phyloP scores from a whole-genome alignment of 345 rosid genomes.

The Euphorbia lathyris region DNA sequence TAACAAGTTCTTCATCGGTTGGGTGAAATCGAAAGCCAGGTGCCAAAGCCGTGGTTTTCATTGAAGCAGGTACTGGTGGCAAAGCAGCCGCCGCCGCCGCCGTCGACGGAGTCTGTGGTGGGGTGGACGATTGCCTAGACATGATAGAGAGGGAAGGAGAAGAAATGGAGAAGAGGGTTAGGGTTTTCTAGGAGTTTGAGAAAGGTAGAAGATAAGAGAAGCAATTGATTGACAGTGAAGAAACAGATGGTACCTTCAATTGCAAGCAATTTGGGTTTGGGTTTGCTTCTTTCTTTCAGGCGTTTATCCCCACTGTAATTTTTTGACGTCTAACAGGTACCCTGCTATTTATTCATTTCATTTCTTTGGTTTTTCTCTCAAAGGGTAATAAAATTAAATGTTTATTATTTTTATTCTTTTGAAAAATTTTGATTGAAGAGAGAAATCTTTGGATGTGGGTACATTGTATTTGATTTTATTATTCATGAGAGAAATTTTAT shows the following conservation, averaged over 20 bases:
- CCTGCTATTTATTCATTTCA: conserved; percentile 18
- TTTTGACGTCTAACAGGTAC: neutral
- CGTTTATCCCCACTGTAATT: neutral
- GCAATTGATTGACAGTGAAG: conserved; percentile 51
- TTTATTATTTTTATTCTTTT: conserved; percentile 3
- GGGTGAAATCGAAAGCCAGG: conserved; percentile 97
- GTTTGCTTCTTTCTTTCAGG: conserved; percentile 14
- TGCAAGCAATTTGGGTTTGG: conserved; percentile 64
- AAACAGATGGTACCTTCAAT: conserved; percentile 60
- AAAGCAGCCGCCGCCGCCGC: conserved; percentile 17
- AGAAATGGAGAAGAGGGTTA: conserved; percentile 9
- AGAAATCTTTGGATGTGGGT: no score
- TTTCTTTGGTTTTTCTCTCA: neutral
- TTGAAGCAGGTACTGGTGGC: conserved; percentile 4
- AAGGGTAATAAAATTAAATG: neutral
- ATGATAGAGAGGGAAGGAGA: conserved; percentile 7
- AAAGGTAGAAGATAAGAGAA: conserved; percentile 5
- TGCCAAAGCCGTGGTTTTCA: conserved; percentile 58
- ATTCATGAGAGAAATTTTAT: no score
- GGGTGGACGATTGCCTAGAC: conserved; percentile 31
- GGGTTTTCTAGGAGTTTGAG: conserved; percentile 7
- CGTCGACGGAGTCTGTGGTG: conserved; percentile 7
- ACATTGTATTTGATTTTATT: no score
- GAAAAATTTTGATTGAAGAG: no score
- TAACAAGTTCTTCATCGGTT: conserved; percentile 82